A percentile compares a stretch with the other conserved stretches of the same genome.
Evolutionary conservation across 768 basidiomycete genomes (phyloP).

Genomic region (Lactifluus hygrophoroides): DNA sequence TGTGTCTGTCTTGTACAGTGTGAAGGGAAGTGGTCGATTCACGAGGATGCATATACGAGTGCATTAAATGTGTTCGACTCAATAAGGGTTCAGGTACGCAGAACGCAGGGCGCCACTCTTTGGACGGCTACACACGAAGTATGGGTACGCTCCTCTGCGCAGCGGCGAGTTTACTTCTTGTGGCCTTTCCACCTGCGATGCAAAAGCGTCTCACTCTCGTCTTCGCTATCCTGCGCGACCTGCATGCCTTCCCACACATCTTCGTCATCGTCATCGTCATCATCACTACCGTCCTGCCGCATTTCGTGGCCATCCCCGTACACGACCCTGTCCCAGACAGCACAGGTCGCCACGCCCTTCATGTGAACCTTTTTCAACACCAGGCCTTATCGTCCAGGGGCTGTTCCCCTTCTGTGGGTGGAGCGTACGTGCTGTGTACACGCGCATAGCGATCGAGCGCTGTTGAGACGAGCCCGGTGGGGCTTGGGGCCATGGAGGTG

Average conservation of each 20-base stretch:
- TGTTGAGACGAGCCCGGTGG: conserved; percentile 47
- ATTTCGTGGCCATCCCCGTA: conserved; percentile 7
- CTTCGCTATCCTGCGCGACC: conserved; percentile 35
- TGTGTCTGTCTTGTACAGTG: too few relatives aligned
- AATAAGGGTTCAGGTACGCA: too few relatives aligned
- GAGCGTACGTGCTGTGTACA: conserved; percentile 53
- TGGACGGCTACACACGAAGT: too few relatives aligned
- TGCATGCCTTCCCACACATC: conserved; percentile 66
- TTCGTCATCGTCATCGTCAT: conserved; percentile 22
- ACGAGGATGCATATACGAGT: too few relatives aligned
- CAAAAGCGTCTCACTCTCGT: conserved; percentile 22
- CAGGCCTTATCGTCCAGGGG: conserved; percentile 48
- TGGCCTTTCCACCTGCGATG: conserved; percentile 22
- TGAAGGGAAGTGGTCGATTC: too few relatives aligned
- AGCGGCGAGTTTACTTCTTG: too few relatives aligned
- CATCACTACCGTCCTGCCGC: conserved; percentile 26
- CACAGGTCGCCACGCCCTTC: conserved; percentile 51
- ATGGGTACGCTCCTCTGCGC: too few relatives aligned
- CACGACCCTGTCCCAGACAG: conserved; percentile 48
- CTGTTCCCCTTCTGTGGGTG: conserved; percentile 38
- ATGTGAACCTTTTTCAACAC: conserved; percentile 57
- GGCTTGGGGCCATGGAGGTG: conserved; percentile 50
- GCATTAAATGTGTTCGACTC: too few relatives aligned
- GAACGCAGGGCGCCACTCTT: too few relatives aligned
- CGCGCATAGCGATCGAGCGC: conserved; percentile 64